Evolutionary conservation across 805 yeast genomes (phyloP).

Genomic region (Brettanomyces sp.): DNA sequence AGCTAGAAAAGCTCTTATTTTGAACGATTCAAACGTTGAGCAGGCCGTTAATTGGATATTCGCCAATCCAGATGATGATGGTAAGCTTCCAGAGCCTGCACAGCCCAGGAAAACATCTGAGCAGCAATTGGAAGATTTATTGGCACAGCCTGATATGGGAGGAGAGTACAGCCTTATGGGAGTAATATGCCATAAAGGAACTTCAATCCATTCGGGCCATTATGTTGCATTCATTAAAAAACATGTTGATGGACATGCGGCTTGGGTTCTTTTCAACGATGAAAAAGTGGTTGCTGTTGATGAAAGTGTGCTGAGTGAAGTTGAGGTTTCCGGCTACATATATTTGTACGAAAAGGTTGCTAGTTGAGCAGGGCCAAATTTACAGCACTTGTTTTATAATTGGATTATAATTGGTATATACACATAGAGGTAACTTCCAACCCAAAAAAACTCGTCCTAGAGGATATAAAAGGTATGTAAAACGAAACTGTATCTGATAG

Average conservation of each 20-base stretch:
- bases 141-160: neutral
- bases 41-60: constrained; percentile 90
- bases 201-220: constrained; percentile 86
- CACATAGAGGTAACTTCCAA: neutral
- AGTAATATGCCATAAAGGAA: constrained; percentile 82
- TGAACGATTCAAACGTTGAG: constrained; percentile 54
- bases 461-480: neutral
- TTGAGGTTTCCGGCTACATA: constrained; percentile 38
- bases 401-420: neutral
- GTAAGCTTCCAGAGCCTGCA: constrained; percentile 31
- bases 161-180: constrained; percentile 42
- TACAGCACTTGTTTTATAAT: neutral
- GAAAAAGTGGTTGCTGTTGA: constrained; percentile 70
- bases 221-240: constrained; percentile 70
- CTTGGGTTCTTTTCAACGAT: constrained; percentile 81
- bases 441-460: neutral
- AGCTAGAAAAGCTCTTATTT: constrained; percentile 62
- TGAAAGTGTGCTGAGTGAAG: constrained; percentile 32
- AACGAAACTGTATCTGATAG: too few species aligned
- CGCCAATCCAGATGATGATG: constrained; percentile 69
- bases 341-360: constrained; percentile 26
- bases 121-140: constrained; percentile 7
- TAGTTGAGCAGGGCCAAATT: neutral
- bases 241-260: constrained; percentile 26
- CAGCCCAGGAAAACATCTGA: constrained; percentile 2